Percentiles rank a stretch among this genome's conserved stretches.
These are phyloP conservation scores for Viridothelium virens DNA, from an alignment of 495 filamentous ascomycete genomes.

Conservation along the genomic window DNA sequence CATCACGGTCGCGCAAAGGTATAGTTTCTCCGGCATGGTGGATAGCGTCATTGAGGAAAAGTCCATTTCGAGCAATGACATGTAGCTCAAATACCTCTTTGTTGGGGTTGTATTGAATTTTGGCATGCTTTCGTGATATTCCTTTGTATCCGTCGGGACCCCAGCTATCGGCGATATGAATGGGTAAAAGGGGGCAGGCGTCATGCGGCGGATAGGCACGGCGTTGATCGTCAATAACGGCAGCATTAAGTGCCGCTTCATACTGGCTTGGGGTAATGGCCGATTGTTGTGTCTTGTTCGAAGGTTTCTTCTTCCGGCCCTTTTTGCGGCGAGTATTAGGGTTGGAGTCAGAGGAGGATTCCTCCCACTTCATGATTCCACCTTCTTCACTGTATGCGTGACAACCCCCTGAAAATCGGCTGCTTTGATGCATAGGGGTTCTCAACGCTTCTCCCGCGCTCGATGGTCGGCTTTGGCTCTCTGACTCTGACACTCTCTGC, in stretches of 20 bases:
- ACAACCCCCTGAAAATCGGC: constrained; percentile 1
- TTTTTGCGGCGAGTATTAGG: not conserved
- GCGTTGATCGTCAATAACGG: not conserved
- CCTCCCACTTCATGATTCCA: constrained; percentile 12
- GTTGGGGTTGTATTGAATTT: constrained; percentile 71
- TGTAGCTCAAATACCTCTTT: constrained; percentile 68
- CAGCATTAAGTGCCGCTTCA: not conserved
- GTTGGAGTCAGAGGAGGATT: constrained; percentile 10
- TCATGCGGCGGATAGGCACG: constrained; percentile 25
- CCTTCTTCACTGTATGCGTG: constrained; percentile 13
- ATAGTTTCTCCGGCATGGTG: constrained; percentile 53
- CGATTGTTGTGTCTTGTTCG: not conserved
- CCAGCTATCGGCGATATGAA: constrained; percentile 52
- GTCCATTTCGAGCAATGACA: constrained; percentile 76
- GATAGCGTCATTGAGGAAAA: constrained; percentile 71
- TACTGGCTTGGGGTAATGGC: not conserved
- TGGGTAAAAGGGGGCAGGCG: constrained; percentile 67
- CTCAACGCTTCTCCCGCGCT: constrained; percentile 10
- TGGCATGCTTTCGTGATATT: constrained; percentile 81
- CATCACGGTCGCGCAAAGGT: constrained; percentile 61
- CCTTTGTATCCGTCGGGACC: constrained; percentile 46
- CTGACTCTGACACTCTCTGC: constrained; percentile 6
- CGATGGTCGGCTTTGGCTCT: constrained; percentile 9
- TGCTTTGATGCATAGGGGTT: constrained; percentile 5
- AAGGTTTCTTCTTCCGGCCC: constrained; percentile 12